These are phyloP conservation scores for Phylloporus sp. DNA, from an alignment of 768 basidiomycete species.

Conservation along the genomic window DNA sequence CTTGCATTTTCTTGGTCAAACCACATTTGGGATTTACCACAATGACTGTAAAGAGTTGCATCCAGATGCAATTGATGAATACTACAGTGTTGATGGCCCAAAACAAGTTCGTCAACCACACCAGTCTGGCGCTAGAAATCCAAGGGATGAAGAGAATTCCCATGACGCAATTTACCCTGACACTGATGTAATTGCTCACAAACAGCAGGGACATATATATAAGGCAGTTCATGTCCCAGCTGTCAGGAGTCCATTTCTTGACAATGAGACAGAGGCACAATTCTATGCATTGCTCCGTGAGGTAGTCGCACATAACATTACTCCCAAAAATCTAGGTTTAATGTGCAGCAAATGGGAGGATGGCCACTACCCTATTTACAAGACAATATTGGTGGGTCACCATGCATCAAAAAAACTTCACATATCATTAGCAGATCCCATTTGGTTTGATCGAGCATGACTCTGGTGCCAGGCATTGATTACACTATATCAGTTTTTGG, in stretches of 20 bases:
- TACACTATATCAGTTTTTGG: too few relatives aligned
- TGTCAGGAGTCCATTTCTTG: slow-evolving; percentile 5
- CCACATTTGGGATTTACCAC: slow-evolving; percentile 1
- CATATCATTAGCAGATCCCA: background rate
- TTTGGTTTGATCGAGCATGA: slow-evolving; percentile 10
- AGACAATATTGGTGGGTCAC: slow-evolving; percentile 5
- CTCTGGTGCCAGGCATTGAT: slow-evolving; percentile 13
- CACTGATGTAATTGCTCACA: background rate
- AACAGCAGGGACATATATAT: background rate
- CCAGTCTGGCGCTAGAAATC: slow-evolving; percentile 1
- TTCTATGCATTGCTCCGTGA: slow-evolving; percentile 1
- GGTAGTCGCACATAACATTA: background rate
- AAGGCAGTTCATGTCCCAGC: background rate
- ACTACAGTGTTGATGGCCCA: background rate
- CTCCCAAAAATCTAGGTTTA: slow-evolving; percentile 6
- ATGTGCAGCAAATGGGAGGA: slow-evolving; percentile 20
- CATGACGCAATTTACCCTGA: rapidly evolving
- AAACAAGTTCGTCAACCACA: background rate
- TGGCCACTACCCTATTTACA: slow-evolving; percentile 3
- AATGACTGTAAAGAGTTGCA: background rate
- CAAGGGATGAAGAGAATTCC: background rate
- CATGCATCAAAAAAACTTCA: slow-evolving; percentile 1
- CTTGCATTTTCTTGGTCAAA: slow-evolving; percentile 13
- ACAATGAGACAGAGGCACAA: background rate
- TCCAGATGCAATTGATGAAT: background rate